A percentile compares a stretch with the other conserved stretches of the same genome.
These are phyloP conservation scores for Picea abies DNA, from an alignment of 83 land plant genomes.

Conservation along the genomic window DNA sequence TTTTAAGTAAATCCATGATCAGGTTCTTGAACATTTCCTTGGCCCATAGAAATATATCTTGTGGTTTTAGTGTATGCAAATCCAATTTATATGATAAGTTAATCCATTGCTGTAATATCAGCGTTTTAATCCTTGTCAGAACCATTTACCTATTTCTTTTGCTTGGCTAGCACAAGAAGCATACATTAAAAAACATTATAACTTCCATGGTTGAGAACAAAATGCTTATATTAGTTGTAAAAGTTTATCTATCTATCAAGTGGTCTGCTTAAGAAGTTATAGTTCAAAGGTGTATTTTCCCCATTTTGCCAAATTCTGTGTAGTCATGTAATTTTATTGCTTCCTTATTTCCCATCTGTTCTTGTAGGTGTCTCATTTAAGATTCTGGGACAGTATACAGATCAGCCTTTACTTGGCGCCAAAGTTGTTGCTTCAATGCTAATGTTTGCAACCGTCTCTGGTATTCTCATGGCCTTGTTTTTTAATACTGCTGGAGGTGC, in stretches of 20 bases:
- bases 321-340: background rate
- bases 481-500: conserved; percentile 99
- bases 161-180: background rate
- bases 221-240: background rate
- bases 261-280: background rate
- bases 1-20: too few relatives aligned
- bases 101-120: background rate
- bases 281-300: background rate
- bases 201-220: background rate
- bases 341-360: background rate
- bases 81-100: background rate
- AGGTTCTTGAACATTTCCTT: too few relatives aligned
- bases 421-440: conserved; percentile 97
- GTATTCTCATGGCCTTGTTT: conserved; percentile 98
- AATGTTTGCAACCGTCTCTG: conserved; percentile 99
- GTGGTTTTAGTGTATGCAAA: background rate
- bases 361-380: conserved; percentile 81
- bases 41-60: too few relatives aligned
- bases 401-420: conserved; percentile 94
- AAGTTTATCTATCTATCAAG: background rate
- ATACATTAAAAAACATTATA: background rate
- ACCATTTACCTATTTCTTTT: background rate
- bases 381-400: conserved; percentile 82
- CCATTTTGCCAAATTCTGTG: background rate
- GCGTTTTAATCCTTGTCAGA: background rate